Evolutionary conservation across 192 early-diverging fungal genomes (phyloP).

Genomic region (Backusella macrospora): DNA sequence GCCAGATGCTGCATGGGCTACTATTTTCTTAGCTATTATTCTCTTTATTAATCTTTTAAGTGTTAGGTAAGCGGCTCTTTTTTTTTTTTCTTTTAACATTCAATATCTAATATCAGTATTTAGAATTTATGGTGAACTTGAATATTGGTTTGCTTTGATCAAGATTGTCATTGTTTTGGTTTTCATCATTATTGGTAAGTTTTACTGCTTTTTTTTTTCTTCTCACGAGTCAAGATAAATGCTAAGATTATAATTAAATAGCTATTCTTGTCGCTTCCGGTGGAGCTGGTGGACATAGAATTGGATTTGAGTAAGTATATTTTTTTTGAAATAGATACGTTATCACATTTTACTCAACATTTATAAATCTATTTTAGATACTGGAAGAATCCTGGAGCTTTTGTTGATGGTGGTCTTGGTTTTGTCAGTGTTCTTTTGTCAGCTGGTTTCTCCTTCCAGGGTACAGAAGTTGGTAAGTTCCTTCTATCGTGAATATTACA

Average conservation of each 20-base stretch:
- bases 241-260: neutral
- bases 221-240: neutral
- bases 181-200: slow-evolving; percentile 67
- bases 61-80: slow-evolving; percentile 33
- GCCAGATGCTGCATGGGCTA: slow-evolving; percentile 46
- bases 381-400: slow-evolving; percentile 65
- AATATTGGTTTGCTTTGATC: slow-evolving; percentile 79
- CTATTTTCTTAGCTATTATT: slow-evolving; percentile 62
- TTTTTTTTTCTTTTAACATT: neutral
- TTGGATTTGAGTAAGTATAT: slow-evolving; percentile 44
- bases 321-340: neutral
- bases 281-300: slow-evolving; percentile 52
- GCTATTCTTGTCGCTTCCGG: slow-evolving; percentile 65
- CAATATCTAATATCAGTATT: neutral
- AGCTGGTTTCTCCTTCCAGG: slow-evolving; percentile 84
- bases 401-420: slow-evolving; percentile 58
- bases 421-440: slow-evolving; percentile 68
- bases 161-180: slow-evolving; percentile 78
- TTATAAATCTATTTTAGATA: slow-evolving; percentile 50
- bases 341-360: neutral
- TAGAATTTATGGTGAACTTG: slow-evolving; percentile 86
- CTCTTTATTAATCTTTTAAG: slow-evolving; percentile 64
- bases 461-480: slow-evolving; percentile 71
- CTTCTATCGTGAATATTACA: neutral
- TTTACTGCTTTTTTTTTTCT: neutral